Percentiles rank a stretch among this genome's conserved stretches.
phyloP scores from a whole-genome alignment of 371 early-diverging fungal species.

The Lichtheimia ramosa region DNA sequence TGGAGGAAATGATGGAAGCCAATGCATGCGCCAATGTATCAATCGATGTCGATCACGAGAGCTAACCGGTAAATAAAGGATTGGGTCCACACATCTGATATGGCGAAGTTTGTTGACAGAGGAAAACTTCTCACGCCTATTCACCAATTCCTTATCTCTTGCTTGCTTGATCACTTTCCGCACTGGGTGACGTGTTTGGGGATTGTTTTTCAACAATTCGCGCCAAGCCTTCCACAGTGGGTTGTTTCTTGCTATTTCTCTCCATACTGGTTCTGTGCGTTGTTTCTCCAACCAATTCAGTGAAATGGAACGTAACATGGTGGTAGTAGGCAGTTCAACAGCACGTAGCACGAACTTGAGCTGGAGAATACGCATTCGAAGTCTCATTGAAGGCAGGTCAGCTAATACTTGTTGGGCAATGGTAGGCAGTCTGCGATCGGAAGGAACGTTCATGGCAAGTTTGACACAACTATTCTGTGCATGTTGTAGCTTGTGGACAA shows the following conservation, averaged over 20 bases:
- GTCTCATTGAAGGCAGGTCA: too few species aligned
- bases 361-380: background rate
- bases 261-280: background rate
- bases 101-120: background rate
- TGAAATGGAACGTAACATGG: background rate
- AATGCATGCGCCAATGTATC: background rate
- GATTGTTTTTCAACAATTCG: background rate
- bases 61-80: background rate
- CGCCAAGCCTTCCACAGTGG: background rate
- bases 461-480: slow-evolving; percentile 10
- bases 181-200: background rate
- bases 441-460: background rate
- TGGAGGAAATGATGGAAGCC: background rate
- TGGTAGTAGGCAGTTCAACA: background rate
- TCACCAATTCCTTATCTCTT: background rate
- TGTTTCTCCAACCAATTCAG: background rate
- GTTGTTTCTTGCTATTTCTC: background rate
- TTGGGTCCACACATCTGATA: background rate
- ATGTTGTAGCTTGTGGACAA: background rate
- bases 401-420: background rate
- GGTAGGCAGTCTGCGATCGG: background rate
- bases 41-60: background rate
- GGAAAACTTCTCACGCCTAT: background rate
- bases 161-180: background rate
- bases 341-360: background rate